A percentile compares a stretch with the other conserved stretches of the same genome.
Evolutionary conservation across 2,329 filamentous ascomycete species (phyloP).

Genomic region (Monosporascus sp.): DNA sequence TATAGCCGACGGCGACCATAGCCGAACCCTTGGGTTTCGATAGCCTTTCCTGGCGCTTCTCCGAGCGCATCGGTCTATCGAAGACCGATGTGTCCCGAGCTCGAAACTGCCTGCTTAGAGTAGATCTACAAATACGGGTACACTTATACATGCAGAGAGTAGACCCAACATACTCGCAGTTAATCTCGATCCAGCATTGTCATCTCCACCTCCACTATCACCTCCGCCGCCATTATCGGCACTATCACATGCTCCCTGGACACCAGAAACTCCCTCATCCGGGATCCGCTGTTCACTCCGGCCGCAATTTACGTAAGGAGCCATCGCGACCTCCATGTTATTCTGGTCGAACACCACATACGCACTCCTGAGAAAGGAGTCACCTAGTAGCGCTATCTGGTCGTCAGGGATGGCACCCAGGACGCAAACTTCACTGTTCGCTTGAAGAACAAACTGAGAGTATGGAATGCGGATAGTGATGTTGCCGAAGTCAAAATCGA

Average conservation of each 20-base stretch:
- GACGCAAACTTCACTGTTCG: neutral
- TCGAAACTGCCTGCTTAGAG: neutral
- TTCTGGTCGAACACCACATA: conserved; percentile 40
- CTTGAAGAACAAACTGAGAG: conserved; percentile 11
- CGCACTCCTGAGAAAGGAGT: conserved; percentile 39
- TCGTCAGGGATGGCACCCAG: neutral
- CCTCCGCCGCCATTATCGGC: neutral
- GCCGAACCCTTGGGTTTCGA: too few species aligned
- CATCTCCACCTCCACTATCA: neutral
- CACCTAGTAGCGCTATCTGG: conserved; percentile 30
- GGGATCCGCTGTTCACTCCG: conserved; percentile 30
- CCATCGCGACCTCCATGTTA: conserved; percentile 33
- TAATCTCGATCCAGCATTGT: neutral
- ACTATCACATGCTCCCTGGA: neutral
- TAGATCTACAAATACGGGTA: neutral
- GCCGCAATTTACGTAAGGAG: conserved; percentile 33
- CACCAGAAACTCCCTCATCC: neutral
- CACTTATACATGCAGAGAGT: neutral
- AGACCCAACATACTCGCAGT: neutral
- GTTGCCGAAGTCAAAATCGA: conserved; percentile 34
- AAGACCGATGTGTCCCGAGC: neutral
- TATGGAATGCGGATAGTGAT: conserved; percentile 12
- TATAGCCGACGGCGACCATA: too few species aligned
- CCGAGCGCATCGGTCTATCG: too few species aligned
- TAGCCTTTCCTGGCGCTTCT: too few species aligned